Base-by-base conservation (phyloP, 345 rosid genomes). In the Streptanthus diversifolius region DNA sequence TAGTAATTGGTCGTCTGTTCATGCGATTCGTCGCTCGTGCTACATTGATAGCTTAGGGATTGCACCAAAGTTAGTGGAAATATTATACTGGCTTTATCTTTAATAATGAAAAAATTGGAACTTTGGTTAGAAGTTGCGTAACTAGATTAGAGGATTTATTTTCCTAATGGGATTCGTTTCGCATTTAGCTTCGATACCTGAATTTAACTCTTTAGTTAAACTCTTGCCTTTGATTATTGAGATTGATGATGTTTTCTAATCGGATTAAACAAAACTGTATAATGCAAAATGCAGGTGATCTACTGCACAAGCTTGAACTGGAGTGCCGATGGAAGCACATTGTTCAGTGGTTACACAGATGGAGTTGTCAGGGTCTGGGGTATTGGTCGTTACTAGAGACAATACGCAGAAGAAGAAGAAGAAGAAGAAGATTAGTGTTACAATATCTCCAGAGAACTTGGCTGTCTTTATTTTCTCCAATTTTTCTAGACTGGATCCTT, bases 341-440 rank as follows among this genome's bases (percentile, higher is more conserved):
- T 90, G 84, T 90, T 87, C 81, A 87, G 95, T 59, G 97, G 97
- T 24, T 90, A 88, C 74, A 88, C 93, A 0, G 97, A 90, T 70
- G 97, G 97, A 45, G 92, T 90, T 19, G 80, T 90, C 79, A 82
- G 97, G 72, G 97, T 90, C 35, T 90, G 97, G 97, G 97, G 95
- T n/a, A 60, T 90, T 35, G 91, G 91, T 40, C 96, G 96, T 67
- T 85, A 72, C 67, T 83, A 83, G 76, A 17, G 12, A 35, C 5
- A 44, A n/a, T 39, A 35, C 8, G 13, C 29, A 1, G 59, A 48
- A 29, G 30, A 40, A 15, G 19, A 35, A 13, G 13, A 39, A 1
- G 59, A 48, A 29, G 30, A 40, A 15, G 19, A 32, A 10, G 39
- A 40, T 29, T n/a, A 19, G 7, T 37, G 62, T 49, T 14, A 30